Conservation (phyloP, 805 yeast genomes). For the Starmerella kuoi region DNA sequence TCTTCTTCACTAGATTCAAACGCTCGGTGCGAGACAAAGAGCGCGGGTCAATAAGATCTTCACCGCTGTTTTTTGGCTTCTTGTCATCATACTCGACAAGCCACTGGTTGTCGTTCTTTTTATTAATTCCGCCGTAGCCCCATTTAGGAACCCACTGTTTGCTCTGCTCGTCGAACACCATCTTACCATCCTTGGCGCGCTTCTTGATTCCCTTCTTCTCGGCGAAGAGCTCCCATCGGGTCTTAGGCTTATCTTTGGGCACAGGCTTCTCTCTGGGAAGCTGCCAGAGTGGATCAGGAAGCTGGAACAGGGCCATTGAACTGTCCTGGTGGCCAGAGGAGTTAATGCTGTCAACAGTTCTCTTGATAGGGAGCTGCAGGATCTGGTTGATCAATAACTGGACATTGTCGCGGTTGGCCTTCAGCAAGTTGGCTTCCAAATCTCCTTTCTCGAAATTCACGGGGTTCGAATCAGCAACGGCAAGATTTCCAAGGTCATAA, state of each 20-base stretch:
- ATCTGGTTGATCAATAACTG: conserved; percentile 86
- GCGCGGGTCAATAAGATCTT: conserved; percentile 77
- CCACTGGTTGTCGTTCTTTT: conserved; percentile 83
- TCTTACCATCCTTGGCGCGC: conserved; percentile 79
- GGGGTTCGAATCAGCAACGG: conserved; percentile 84
- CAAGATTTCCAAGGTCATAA: conserved; percentile 80
- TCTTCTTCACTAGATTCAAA: conserved; percentile 72
- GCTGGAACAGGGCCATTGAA: conserved; percentile 65
- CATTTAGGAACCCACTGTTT: conserved; percentile 97
- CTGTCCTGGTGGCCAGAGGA: conserved; percentile 51
- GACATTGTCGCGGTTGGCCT: conserved; percentile 77
- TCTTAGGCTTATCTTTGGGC: conserved; percentile 83
- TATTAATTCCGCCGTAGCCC: conserved; percentile 94
- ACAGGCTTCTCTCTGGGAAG: conserved; percentile 92
- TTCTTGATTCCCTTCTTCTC: conserved; percentile 86
- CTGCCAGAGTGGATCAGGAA: conserved; percentile 71
- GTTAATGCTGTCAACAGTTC: conserved; percentile 61
- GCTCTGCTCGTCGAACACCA: conserved; percentile 75
- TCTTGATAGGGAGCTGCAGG: conserved; percentile 75
- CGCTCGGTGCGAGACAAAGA: conserved; percentile 68
- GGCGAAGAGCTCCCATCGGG: conserved; percentile 97
- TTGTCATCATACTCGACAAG: conserved; percentile 76
- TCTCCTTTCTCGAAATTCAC: conserved; percentile 46
- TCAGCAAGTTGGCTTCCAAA: conserved; percentile 41
- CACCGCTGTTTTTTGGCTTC: conserved; percentile 20